phyloP scores from a whole-genome alignment of 2,329 filamentous ascomycete genomes.

The Aspergillus terreus region DNA sequence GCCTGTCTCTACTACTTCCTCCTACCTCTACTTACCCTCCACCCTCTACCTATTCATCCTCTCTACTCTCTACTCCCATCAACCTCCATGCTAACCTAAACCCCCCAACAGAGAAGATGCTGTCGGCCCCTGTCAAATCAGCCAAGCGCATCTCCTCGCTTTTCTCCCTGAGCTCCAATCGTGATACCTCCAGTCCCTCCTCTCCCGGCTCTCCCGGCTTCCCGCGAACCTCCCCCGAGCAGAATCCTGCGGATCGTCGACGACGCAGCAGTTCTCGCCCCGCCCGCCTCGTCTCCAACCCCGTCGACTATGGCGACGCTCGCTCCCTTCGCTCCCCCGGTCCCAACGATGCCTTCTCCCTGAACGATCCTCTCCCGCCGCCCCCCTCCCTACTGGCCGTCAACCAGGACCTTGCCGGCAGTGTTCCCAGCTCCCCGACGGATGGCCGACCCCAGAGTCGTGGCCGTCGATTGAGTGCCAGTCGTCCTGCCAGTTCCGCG shows the following conservation, averaged over 20 bases:
- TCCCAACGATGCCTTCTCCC: constrained; percentile 26
- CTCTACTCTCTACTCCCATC: background rate
- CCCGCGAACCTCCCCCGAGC: constrained; percentile 20
- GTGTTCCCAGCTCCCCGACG: constrained; percentile 28
- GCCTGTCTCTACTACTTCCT: constrained; percentile 2
- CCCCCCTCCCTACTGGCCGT: constrained; percentile 38
- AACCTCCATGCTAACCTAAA: constrained; percentile 2
- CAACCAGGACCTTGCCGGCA: constrained; percentile 35
- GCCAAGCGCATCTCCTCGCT: constrained; percentile 45
- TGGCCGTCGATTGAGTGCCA: constrained; percentile 32
- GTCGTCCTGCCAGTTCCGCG: constrained; percentile 30
- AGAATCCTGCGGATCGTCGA: constrained; percentile 19
- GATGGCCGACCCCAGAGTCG: constrained; percentile 34
- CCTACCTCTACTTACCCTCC: constrained; percentile 5
- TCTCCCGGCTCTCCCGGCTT: constrained; percentile 24
- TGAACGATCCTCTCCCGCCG: constrained; percentile 32
- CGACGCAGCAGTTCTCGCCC: constrained; percentile 30
- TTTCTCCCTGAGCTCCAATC: constrained; percentile 39
- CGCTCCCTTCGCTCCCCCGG: constrained; percentile 20
- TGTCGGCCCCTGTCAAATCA: constrained; percentile 41
- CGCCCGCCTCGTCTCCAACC: constrained; percentile 32
- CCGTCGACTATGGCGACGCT: constrained; percentile 25
- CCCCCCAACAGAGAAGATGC: constrained; percentile 23
- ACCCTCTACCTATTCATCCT: background rate
- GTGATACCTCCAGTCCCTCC: constrained; percentile 29